Base-by-base conservation (phyloP, 305 asterid species). In the Solanum hybrid region DNA sequence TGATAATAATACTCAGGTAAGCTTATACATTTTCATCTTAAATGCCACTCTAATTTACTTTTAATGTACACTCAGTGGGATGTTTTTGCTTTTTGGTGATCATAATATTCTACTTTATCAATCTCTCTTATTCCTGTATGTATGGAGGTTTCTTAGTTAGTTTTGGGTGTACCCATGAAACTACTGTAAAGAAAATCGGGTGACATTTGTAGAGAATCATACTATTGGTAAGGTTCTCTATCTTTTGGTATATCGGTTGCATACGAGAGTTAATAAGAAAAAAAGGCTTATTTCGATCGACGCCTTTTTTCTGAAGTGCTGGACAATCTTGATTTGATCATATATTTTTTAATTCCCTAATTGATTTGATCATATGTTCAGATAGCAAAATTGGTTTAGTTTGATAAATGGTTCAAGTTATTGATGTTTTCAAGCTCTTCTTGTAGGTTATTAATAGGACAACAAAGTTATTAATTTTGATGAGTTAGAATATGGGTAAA, bases 1-100 rank as follows among this genome's bases (percentile, higher is more conserved):
- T 32, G 95, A 95, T 64, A 89, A 93, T 24, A 97, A 97, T 88
- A 86, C 35, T 81, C 94, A 97, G 97, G 99, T 95, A 90, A 19
- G 77, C 26, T 87, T 64, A 7, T 40, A 40, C 69, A 37, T 80
- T 80, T 15, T 10, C 82, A 77, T 34, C 42, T 17, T 78, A 24
- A 35, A 35, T 31, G 32, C 32, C 32, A 31, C 32, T 31, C 32
- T 31, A 31, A 31, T 31, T 31, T 31, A 31, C 32, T 31, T 31
- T 31, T 31, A 31, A 31, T 75, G 80, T 31, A 75, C 38, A 75
- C 40, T 75, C 14, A 7, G 51, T 78, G 29, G 82, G 40, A 76
- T 34, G 26, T 17, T 76, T 75, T 76, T 31, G 14, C 42, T 17
- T 34, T 4, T 4, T 32, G 40, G 42, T 31, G 32, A 31, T 31